phyloP scores from a whole-genome alignment of 2,329 filamentous ascomycete genomes.

The Aureobasidium sp. region DNA sequence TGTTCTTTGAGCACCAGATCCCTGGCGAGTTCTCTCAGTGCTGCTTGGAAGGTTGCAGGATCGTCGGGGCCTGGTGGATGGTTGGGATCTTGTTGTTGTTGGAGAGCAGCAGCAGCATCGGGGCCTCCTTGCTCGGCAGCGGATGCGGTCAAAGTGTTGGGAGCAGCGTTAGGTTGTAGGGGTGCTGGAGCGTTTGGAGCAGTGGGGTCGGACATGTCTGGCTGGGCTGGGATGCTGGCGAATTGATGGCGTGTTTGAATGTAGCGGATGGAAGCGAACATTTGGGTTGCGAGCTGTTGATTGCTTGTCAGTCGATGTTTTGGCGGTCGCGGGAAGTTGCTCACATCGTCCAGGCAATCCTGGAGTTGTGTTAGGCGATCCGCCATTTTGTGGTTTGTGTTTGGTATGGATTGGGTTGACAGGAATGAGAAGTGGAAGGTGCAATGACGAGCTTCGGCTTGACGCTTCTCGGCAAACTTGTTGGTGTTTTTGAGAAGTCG shows the following conservation, averaged over 20 bases:
- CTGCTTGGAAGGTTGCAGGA: conserved; percentile 55
- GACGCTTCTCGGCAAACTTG: neutral
- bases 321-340: conserved; percentile 10
- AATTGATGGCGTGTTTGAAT: conserved; percentile 35
- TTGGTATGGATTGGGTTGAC: neutral
- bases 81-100: conserved; percentile 5
- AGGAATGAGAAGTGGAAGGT: neutral
- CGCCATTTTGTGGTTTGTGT: conserved; percentile 42
- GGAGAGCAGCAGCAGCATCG: conserved; percentile 13
- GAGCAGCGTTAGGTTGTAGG: conserved; percentile 11
- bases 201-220: conserved; percentile 20
- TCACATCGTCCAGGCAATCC: conserved; percentile 73
- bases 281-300: conserved; percentile 38
- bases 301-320: conserved; percentile 10
- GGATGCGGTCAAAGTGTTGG: neutral
- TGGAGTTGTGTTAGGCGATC: conserved; percentile 78
- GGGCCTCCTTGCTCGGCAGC: conserved; percentile 11
- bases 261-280: conserved; percentile 38
- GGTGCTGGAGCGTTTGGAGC: neutral
- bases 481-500: neutral
- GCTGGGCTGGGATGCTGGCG: conserved; percentile 34
- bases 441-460: neutral
- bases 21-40: conserved; percentile 63
- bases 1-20: conserved; percentile 74
- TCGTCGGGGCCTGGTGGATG: conserved; percentile 49